Evolutionary conservation across 1,139 yeast genomes (phyloP), one percentile per base, ranked within the genome.

Genomic region (Zygosaccharomyces sapae): DNA sequence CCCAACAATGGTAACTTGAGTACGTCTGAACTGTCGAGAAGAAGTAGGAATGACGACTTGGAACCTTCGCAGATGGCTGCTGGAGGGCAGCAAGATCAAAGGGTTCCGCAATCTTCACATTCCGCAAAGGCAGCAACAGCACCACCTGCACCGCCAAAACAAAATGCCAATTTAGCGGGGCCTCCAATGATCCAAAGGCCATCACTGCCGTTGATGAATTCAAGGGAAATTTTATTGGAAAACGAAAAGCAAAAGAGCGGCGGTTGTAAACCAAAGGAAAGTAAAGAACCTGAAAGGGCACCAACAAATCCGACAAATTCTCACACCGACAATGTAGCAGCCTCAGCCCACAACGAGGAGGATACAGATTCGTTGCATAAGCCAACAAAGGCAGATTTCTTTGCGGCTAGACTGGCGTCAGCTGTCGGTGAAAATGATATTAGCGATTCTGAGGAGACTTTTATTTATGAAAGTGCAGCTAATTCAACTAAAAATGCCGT

Each of bases 361-460:
- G 49, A 49, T 22, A 7, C 40, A 12, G 49, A 46, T 8, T 39
- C 48, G 6, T 18, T 44, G 10, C 54, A 56, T 18, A 55, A 58
- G 34, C 61, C 71, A 5, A 69, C 95, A 4, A 79, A 89, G 61
- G 92, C 96, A 0, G 97, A 90, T 61, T 81, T 87, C 49, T 90
- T 90, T 68, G 97, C 97, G 8, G 97, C 97, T 0, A 85, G 85
- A 58, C 72, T 90, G 53, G 97, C 97, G 6, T 83, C 89, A 54
- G 97, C 97, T 0, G 95, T 90, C 6, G 96, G 87, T 57, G 96
- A 88, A 57, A 88, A 79, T 22, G 89, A 86, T 50, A 79, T 85
- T 41, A 83, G 90, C 36, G 96, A 88, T 63, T 81, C 90, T 37
- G 96, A 89, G 57, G 97, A 92, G 66, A 87, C 96, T 0, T 90